Conservation (phyloP, 331 rosid species). For the Quercus tomentella region DNA sequence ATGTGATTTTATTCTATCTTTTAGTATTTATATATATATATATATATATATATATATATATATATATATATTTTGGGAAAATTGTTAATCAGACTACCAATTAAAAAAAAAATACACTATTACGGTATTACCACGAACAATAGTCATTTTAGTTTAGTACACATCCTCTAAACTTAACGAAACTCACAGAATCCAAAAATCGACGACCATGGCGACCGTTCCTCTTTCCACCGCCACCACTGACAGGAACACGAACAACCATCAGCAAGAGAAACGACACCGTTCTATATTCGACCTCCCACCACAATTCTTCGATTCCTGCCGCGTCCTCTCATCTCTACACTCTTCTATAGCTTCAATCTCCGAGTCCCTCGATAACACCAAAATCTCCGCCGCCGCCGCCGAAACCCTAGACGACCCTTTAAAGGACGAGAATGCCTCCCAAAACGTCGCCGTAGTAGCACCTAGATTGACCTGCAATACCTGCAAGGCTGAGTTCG, state of each 20-base stretch:
- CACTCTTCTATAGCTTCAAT: slow-evolving; percentile 24
- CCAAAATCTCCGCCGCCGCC: not conserved
- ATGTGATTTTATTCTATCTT: too few relatives aligned
- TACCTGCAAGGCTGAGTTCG: slow-evolving; percentile 80
- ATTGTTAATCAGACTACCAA: too few relatives aligned
- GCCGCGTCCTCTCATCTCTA: slow-evolving; percentile 56
- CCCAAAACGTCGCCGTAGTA: slow-evolving; percentile 33
- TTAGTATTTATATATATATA: too few relatives aligned
- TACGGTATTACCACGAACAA: too few relatives aligned
- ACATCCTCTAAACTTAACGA: too few relatives aligned
- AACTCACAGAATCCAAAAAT: not conserved
- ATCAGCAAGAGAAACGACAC: slow-evolving; percentile 48
- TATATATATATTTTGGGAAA: too few relatives aligned
- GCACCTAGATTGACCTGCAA: slow-evolving; percentile 70
- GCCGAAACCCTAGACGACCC: slow-evolving; percentile 18
- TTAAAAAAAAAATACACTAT: too few relatives aligned
- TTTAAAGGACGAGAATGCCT: slow-evolving; percentile 24
- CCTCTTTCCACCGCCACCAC: slow-evolving; percentile 13
- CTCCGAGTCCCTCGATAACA: slow-evolving; percentile 26
- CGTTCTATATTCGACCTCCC: slow-evolving; percentile 69
- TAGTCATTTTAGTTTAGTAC: too few relatives aligned
- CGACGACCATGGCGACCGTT: slow-evolving; percentile 41
- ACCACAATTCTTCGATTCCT: slow-evolving; percentile 53
- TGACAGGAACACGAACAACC: not conserved
- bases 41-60: too few relatives aligned